Conservation (phyloP, 495 filamentous ascomycete species). For the Parathielavia hyrcaniae region DNA sequence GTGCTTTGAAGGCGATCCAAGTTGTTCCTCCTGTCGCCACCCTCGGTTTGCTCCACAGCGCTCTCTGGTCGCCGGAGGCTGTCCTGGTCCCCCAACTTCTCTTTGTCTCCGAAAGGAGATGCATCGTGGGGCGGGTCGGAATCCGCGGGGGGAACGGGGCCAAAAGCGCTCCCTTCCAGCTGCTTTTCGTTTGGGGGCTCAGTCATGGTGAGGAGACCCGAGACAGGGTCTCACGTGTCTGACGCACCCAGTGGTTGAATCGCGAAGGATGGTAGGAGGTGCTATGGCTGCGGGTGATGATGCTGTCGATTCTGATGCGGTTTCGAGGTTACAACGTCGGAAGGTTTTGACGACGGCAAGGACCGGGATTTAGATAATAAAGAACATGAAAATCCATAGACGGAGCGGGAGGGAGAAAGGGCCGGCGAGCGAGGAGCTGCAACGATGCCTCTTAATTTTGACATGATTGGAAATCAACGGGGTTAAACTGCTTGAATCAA, state of each 20-base stretch:
- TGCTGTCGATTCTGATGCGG: no score
- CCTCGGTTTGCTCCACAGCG: conserved; percentile 13
- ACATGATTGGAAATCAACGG: background rate
- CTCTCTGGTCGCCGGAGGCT: background rate
- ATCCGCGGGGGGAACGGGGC: conserved; percentile 8
- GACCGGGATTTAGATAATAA: background rate
- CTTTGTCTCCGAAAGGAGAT: conserved; percentile 9
- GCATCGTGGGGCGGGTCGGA: conserved; percentile 10
- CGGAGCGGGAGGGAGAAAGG: background rate
- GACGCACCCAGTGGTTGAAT: background rate
- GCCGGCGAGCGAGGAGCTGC: background rate
- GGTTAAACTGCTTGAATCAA: background rate
- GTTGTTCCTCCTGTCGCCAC: conserved; percentile 23
- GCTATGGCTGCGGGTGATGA: no score
- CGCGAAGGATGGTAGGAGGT: background rate
- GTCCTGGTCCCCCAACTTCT: conserved; percentile 15
- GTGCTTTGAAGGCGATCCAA: conserved; percentile 40
- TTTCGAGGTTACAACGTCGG: background rate
- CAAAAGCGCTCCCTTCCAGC: conserved; percentile 5
- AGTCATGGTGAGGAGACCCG: conserved; percentile 1
- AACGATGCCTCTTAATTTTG: background rate
- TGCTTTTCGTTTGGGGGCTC: conserved; percentile 6
- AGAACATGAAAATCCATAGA: background rate
- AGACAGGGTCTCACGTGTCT: background rate
- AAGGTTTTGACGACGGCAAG: background rate